Evolutionary conservation across 139 green algal species (phyloP).

Genomic region (Asterochloris erici): DNA sequence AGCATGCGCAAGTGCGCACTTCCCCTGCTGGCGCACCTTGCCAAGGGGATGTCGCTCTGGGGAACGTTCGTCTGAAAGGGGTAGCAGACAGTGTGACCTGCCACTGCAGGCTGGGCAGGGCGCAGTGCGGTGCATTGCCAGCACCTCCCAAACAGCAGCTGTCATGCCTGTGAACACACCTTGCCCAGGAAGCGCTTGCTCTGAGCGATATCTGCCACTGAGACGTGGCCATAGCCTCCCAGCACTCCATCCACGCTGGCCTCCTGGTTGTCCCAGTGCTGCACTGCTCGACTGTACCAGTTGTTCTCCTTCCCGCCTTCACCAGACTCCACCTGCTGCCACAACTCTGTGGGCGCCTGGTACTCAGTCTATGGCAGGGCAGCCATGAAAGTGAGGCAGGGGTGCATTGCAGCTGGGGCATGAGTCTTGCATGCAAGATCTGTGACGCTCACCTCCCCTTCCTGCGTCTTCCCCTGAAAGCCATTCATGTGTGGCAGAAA

Average conservation of each 20-base stretch:
- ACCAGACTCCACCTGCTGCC: no score
- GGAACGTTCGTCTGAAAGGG: background rate
- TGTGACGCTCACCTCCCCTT: no score
- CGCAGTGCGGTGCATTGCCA: conserved; percentile 44
- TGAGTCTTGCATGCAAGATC: no score
- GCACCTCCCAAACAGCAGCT: conserved; percentile 35
- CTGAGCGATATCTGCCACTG: conserved; percentile 69
- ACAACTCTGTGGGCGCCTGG: no score
- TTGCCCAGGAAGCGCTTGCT: conserved; percentile 66
- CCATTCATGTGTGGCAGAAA: no score
- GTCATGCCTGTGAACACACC: conserved; percentile 26
- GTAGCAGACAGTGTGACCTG: background rate
- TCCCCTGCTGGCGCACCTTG: background rate
- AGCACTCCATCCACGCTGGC: conserved; percentile 78
- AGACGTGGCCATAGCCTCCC: conserved; percentile 80
- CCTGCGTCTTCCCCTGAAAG: no score
- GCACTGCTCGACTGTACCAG: conserved; percentile 58
- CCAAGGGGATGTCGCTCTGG: background rate
- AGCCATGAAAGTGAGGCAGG: no score
- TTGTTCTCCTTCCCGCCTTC: no score
- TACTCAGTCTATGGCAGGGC: no score
- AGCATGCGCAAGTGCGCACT: background rate
- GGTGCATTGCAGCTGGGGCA: no score
- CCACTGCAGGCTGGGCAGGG: background rate
- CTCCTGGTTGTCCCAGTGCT: conserved; percentile 70